These are phyloP conservation scores for Verticillium albo-atrum DNA, from an alignment of 2,329 filamentous ascomycete genomes.

Conservation along the genomic window DNA sequence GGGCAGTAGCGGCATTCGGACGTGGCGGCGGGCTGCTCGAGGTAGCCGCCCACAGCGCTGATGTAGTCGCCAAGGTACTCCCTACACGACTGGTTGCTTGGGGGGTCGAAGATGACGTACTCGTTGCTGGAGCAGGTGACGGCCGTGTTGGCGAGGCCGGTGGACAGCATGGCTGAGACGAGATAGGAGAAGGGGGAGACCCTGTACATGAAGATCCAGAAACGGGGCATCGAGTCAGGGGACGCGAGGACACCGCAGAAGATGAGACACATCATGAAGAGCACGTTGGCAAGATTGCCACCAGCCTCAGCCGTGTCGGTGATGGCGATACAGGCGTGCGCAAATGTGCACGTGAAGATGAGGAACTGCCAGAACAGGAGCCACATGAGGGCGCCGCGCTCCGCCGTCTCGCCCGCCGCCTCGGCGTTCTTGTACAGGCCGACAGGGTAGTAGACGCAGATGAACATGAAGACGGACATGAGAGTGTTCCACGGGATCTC, in stretches of 20 bases:
- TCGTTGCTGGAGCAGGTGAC: constrained; percentile 69
- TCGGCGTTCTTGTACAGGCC: constrained; percentile 69
- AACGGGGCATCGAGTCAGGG: constrained; percentile 59
- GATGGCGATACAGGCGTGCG: constrained; percentile 70
- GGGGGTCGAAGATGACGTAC: constrained; percentile 59
- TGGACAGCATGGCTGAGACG: constrained; percentile 67
- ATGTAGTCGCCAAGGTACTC: constrained; percentile 55
- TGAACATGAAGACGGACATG: constrained; percentile 71
- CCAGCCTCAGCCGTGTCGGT: constrained; percentile 71
- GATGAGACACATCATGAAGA: constrained; percentile 68
- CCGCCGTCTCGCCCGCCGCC: constrained; percentile 54
- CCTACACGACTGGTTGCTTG: constrained; percentile 50
- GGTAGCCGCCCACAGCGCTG: constrained; percentile 41
- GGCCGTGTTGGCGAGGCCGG: constrained; percentile 61
- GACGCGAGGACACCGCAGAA: constrained; percentile 72
- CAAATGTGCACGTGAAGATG: constrained; percentile 77
- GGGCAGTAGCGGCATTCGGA: constrained; percentile 52
- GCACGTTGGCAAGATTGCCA: constrained; percentile 69
- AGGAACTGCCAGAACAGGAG: constrained; percentile 72
- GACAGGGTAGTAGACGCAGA: constrained; percentile 83
- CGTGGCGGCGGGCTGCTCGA: constrained; percentile 44
- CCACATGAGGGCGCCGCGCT: constrained; percentile 76
- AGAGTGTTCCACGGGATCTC: constrained; percentile 83
- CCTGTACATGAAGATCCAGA: constrained; percentile 85
- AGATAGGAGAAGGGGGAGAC: constrained; percentile 81